phyloP scores from a whole-genome alignment of 345 rosid genomes.

The Fremontodendron californicum region DNA sequence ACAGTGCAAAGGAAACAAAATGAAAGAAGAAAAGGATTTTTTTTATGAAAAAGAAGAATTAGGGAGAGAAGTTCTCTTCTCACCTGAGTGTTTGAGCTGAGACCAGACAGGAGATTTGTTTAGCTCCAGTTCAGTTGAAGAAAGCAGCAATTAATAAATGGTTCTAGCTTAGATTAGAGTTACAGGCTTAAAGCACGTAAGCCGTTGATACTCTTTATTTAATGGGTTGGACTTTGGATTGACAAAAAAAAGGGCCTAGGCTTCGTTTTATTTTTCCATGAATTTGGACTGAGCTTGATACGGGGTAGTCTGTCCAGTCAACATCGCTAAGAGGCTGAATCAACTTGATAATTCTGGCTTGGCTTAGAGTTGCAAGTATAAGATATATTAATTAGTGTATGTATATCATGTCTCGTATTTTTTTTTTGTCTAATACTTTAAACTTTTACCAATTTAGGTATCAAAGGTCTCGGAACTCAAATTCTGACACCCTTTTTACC shows the following conservation, averaged over 20 bases:
- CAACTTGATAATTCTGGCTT: too few species aligned
- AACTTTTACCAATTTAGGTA: too few species aligned
- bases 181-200: neutral
- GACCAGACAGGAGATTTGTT: neutral
- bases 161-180: neutral
- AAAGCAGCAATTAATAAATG: neutral
- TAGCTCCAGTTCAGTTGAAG: neutral
- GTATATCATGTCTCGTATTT: too few species aligned
- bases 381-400: too few species aligned
- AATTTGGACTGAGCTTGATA: neutral
- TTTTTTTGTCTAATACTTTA: too few species aligned
- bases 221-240: neutral
- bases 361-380: too few species aligned
- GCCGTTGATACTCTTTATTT: neutral
- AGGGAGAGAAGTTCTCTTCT: neutral
- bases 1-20: neutral
- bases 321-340: too few species aligned
- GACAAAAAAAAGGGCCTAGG: neutral
- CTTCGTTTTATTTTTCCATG: neutral
- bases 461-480: too few species aligned
- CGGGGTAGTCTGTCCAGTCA: too few species aligned
- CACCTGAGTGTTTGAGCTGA: neutral
- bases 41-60: neutral
- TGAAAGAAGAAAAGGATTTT: neutral
- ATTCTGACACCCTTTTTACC: too few species aligned